Base-by-base conservation (phyloP, 1,284 basidiomycete species). In the Ustilago cynodontis region DNA sequence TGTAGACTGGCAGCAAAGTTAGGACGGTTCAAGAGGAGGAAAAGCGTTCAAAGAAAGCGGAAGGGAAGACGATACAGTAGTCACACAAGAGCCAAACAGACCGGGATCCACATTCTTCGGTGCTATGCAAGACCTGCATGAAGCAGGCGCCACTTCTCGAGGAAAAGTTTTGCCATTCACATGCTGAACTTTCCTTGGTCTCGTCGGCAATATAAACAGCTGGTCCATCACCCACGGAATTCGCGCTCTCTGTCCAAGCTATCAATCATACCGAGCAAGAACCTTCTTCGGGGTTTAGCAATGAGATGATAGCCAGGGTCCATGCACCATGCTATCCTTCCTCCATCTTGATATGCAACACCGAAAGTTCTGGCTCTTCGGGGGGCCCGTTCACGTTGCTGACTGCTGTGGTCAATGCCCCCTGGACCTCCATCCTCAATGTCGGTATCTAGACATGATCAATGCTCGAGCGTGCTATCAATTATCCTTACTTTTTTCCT, bases 281-380 rank as follows among this genome's bases (percentile, higher is more conserved):
- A 26, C 45, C 20, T 10, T 20, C 45, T 47, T 47, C 45, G 45
- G 45, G 45, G 45, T 47, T 47, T 47, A 47, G 45, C 20, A 47
- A 47, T 26, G 20, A 47, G 45, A 22, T 51, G 49, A 51, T 51
- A 51, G 24, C 18, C 49, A 28, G 5, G 24, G n/a, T 7, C n/a
- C 13, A 5, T 6, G 31, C 18, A 28, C 26, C 18, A 51, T 8
- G 2, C 13, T n/a, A 0, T 31, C 11, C 31, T 11, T 18, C 28
- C 49, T 51, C 49, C 49, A 51, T 22, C 47, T 50, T 22, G 20
- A 50, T 50, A 8, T 43, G 33, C 33, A 14, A 35, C 14, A 14
- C 33, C 33, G 33, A 35, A 11, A 11, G 14, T 35, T 14, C n/a
- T 16, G n/a, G n/a, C 41, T 20, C 13, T 43, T 2, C n/a, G 41